phyloP scores from a whole-genome alignment of 352 stramenopile genomes.

The Globisporangium abappressorium region DNA sequence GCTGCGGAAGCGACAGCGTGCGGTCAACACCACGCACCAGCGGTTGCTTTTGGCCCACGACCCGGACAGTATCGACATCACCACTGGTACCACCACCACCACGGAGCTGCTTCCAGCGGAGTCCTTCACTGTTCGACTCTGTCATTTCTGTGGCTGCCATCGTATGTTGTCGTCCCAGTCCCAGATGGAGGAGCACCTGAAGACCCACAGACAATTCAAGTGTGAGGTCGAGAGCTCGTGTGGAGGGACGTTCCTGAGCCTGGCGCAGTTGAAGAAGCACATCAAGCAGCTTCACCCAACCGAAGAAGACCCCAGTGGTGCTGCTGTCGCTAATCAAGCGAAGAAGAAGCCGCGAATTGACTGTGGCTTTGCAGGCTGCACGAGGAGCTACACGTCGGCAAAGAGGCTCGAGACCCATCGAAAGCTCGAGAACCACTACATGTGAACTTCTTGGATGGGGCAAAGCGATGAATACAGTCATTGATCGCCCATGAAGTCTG shows the following conservation, averaged over 20 bases:
- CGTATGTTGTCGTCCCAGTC: constrained; percentile 24
- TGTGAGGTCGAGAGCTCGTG: constrained; percentile 25
- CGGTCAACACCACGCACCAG: background rate
- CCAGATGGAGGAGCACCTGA: constrained; percentile 24
- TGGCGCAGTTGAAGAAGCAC: constrained; percentile 31
- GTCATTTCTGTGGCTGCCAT: constrained; percentile 36
- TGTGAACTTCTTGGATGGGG: background rate
- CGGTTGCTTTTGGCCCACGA: constrained; percentile 2
- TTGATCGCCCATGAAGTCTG: background rate
- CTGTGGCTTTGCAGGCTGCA: constrained; percentile 30
- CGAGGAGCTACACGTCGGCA: constrained; percentile 37
- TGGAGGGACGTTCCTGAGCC: constrained; percentile 27
- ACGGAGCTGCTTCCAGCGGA: background rate
- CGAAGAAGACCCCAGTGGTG: background rate
- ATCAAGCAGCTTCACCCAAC: constrained; percentile 17
- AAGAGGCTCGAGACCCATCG: constrained; percentile 37
- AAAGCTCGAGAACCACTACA: constrained; percentile 16
- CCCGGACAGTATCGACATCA: background rate
- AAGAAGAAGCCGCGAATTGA: constrained; percentile 16
- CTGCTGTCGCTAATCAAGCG: background rate
- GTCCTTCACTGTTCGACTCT: constrained; percentile 31
- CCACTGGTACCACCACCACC: background rate
- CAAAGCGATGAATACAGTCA: background rate
- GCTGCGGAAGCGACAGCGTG: constrained; percentile 10
- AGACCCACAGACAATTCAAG: constrained; percentile 26